phyloP scores from a whole-genome alignment of 2,329 filamentous ascomycete species.

The Ilyonectria robusta region DNA sequence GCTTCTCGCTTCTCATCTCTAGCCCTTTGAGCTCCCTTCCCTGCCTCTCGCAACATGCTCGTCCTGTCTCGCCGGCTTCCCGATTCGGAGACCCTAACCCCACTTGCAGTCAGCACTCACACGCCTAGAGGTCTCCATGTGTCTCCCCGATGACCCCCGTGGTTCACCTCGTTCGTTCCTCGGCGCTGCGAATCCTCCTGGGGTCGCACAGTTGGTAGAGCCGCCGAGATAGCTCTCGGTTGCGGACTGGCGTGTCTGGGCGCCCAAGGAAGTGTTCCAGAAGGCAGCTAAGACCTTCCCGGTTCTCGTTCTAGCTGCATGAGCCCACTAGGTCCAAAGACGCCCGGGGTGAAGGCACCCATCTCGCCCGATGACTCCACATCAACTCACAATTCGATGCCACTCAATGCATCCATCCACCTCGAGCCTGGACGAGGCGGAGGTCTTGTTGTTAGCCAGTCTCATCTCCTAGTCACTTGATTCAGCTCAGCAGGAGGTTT shows the following conservation, averaged over 20 bases:
- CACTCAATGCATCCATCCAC: conserved; percentile 21
- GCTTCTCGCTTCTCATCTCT: conserved; percentile 3
- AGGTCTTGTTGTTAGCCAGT: conserved; percentile 6
- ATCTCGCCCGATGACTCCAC: conserved; percentile 19
- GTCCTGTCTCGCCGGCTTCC: conserved; percentile 14
- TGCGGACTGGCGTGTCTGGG: conserved; percentile 16
- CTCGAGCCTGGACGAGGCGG: neutral
- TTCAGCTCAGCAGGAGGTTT: neutral
- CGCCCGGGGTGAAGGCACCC: conserved; percentile 4
- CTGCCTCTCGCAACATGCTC: neutral
- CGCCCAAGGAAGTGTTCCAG: conserved; percentile 35
- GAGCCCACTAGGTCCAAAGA: conserved; percentile 25
- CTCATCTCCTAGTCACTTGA: conserved; percentile 9
- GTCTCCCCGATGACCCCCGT: neutral
- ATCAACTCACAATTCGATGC: conserved; percentile 9
- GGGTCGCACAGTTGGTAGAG: neutral
- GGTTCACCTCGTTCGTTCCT: neutral
- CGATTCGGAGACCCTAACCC: conserved; percentile 19
- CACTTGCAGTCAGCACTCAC: conserved; percentile 13
- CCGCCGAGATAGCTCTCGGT: conserved; percentile 7
- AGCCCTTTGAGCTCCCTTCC: conserved; percentile 3
- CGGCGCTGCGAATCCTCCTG: conserved; percentile 6
- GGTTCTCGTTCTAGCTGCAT: conserved; percentile 33
- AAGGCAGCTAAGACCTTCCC: conserved; percentile 27
- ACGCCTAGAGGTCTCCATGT: neutral